Percentiles rank a stretch among this genome's conserved stretches.
Evolutionary conservation across 2,329 filamentous ascomycete species (phyloP).

Genomic region (Trichoderma citrinoviride): DNA sequence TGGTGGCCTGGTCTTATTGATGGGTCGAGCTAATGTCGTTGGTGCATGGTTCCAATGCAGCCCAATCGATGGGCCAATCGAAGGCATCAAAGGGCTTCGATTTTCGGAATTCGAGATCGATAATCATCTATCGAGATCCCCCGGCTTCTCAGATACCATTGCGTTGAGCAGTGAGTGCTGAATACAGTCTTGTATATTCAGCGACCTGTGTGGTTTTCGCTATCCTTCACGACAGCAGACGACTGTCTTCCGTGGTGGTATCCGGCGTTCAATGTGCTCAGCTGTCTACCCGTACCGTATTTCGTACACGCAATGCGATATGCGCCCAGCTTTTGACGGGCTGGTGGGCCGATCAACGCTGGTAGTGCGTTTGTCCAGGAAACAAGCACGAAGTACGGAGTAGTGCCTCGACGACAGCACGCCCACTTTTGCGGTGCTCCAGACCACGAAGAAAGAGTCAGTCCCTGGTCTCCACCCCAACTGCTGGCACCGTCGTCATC

Average conservation of each 20-base stretch:
- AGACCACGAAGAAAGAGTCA: neutral
- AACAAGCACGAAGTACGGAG: neutral
- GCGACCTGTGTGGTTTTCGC: too few species aligned
- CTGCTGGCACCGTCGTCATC: slow-evolving; percentile 14
- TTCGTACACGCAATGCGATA: neutral
- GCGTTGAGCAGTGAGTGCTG: neutral
- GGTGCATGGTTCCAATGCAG: slow-evolving; percentile 17
- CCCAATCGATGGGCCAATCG: slow-evolving; percentile 12
- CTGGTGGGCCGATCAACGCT: slow-evolving; percentile 18
- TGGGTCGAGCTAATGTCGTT: slow-evolving; percentile 12
- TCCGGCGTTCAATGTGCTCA: neutral
- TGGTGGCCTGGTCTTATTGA: slow-evolving; percentile 4
- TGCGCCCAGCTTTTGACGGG: slow-evolving; percentile 3
- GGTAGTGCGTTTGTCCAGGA: neutral
- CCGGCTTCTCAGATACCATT: neutral
- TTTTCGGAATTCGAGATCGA: slow-evolving; percentile 21
- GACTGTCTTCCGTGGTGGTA: too few species aligned
- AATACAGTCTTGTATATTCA: too few species aligned
- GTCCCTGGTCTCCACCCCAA: slow-evolving; percentile 5
- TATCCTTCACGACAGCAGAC: too few species aligned
- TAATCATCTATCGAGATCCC: slow-evolving; percentile 12
- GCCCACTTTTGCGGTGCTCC: neutral
- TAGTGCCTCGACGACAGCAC: neutral
- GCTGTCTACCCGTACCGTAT: too few species aligned
- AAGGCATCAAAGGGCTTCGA: neutral